Evolutionary conservation across 768 basidiomycete genomes (phyloP), one percentile per base, ranked within the genome.

Genomic region (Cystobasidium onofrii): DNA sequence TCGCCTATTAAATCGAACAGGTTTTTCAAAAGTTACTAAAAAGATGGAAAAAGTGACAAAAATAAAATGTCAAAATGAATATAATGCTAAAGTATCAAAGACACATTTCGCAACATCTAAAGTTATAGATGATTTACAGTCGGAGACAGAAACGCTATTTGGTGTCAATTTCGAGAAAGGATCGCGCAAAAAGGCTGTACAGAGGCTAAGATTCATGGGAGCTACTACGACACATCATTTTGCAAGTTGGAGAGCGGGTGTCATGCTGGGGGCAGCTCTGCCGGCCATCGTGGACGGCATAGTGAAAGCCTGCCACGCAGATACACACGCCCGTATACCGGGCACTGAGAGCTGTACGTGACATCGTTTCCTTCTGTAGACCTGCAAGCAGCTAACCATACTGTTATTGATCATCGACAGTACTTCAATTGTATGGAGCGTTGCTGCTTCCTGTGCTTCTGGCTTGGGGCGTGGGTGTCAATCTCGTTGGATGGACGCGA

Each of bases 1-100:
- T 81, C 85, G 92, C 88, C 87, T 89, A 55, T 81, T 97, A 46
- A 98, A 99, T 80, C 81, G 92, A 12, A 90, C 91, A 0, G 96
- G 95, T 0, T 78, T 79, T 50, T 74, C 76, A 1, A 79, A 78
- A 75, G 75, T 75, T 1, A 62, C 75, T 3, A 71, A 31, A 13
- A 43, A 52, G 43, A 46, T 74, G 3, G 78, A 79, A 34, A 79
- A 79, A 67, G 46, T 74, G 9, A 79, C 78, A 4, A 33, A 27
- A 12, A 79, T 90, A 39, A 84, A 85, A 15, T 88, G 87, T 25
- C 87, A 90, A 79, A 84, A 88, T 29, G 84, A 88, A 46, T 92
- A 89, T 84, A 82, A 84, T 43, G 90, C 93, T 79, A 89, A 87
- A 82, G 90, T 89, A 25, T 87, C 89, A 25, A 84, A 85, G 55